These are phyloP conservation scores for Shiraia bambusicola DNA, from an alignment of 2,329 filamentous ascomycete genomes.

Conservation along the genomic window DNA sequence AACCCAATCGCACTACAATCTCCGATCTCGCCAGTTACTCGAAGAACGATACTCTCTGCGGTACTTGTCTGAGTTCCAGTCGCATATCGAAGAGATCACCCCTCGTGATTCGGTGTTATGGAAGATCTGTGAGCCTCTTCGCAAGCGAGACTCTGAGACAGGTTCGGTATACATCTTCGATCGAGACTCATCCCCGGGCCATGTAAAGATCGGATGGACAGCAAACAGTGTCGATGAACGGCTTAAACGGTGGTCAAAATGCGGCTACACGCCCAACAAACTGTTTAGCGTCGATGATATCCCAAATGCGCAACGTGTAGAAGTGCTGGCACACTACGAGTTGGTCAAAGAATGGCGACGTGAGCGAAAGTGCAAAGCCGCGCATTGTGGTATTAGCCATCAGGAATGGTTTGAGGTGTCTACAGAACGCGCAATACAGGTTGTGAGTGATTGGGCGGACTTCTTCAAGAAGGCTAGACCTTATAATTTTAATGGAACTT, in stretches of 20 bases:
- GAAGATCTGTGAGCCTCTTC: slow-evolving; percentile 2
- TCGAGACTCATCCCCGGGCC: slow-evolving; percentile 5
- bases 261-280: slow-evolving; percentile 4
- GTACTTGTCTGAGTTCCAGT: slow-evolving; percentile 6
- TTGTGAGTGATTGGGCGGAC: too few species aligned
- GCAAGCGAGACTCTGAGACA: slow-evolving; percentile 4
- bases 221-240: slow-evolving; percentile 4
- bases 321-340: slow-evolving; percentile 9
- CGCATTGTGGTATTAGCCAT: slow-evolving; percentile 1
- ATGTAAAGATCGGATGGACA: slow-evolving; percentile 14
- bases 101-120: slow-evolving; percentile 4
- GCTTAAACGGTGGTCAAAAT: slow-evolving; percentile 7
- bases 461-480: too few species aligned
- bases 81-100: slow-evolving; percentile 3
- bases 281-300: slow-evolving; percentile 1
- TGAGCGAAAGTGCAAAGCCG: slow-evolving; percentile 3
- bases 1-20: not conserved
- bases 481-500: too few species aligned
- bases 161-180: slow-evolving; percentile 11
- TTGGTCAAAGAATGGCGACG: slow-evolving; percentile 8
- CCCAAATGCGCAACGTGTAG: slow-evolving; percentile 7
- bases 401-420: slow-evolving; percentile 7
- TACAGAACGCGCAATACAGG: too few species aligned
- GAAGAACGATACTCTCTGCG: not conserved
- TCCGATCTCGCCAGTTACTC: not conserved